A percentile compares a stretch with the other conserved stretches of the same genome.
phyloP scores from a whole-genome alignment of 2,329 filamentous ascomycete genomes.

The Capronia epimyces region DNA sequence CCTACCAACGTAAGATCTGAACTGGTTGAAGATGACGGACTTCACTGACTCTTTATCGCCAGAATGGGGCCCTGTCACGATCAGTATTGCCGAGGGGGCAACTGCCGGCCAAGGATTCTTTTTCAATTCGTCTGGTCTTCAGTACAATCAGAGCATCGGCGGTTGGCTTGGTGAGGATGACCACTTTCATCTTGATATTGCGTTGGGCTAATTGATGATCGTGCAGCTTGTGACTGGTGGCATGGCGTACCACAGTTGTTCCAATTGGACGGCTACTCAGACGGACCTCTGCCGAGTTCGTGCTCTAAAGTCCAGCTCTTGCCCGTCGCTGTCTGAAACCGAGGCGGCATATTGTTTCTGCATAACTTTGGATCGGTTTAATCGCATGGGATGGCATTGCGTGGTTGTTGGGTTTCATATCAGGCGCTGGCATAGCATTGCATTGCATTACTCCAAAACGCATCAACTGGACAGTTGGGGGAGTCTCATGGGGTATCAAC shows the following conservation, averaged over 20 bases:
- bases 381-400: too few relatives aligned
- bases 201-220: conserved; percentile 6
- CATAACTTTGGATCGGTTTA: too few relatives aligned
- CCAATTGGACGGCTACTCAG: conserved; percentile 17
- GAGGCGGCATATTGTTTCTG: too few relatives aligned
- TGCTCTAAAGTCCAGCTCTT: conserved; percentile 27
- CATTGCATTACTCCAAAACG: too few relatives aligned
- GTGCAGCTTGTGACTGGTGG: conserved; percentile 28
- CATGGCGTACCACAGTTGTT: conserved; percentile 25
- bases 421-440: too few relatives aligned
- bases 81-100: conserved; percentile 20
- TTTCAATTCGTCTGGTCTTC: conserved; percentile 27
- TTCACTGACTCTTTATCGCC: conserved; percentile 6
- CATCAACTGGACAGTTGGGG: too few relatives aligned
- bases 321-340: conserved; percentile 23
- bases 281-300: conserved; percentile 18
- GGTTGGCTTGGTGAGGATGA: conserved; percentile 22
- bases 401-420: too few relatives aligned
- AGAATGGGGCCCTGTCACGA: conserved; percentile 25
- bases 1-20: conserved; percentile 24
- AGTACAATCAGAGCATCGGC: conserved; percentile 21
- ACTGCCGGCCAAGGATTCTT: conserved; percentile 18
- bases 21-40: not conserved
- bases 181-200: not conserved
- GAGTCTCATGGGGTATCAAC: too few relatives aligned